phyloP scores from a whole-genome alignment of 2,329 filamentous ascomycete genomes.

The Canariomyces notabilis region DNA sequence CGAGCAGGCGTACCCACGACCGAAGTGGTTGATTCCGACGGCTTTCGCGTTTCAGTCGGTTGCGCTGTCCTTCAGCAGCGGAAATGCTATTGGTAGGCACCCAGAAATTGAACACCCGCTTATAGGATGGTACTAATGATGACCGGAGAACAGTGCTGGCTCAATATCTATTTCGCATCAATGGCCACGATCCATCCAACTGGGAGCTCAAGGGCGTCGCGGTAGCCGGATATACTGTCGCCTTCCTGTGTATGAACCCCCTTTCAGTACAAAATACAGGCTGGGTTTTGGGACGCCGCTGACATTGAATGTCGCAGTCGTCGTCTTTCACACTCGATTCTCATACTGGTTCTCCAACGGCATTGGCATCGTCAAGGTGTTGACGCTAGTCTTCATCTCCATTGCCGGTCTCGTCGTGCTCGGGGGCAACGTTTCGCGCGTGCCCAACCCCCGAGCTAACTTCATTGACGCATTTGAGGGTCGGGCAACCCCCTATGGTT shows the following conservation, averaged over 20 bases:
- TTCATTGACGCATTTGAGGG: constrained; percentile 52
- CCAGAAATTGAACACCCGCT: accelerated
- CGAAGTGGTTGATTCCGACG: constrained; percentile 59
- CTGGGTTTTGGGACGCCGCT: not conserved
- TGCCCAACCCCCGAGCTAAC: constrained; percentile 48
- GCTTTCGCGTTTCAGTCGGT: constrained; percentile 61
- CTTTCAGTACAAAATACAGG: not conserved
- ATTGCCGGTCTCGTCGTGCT: constrained; percentile 56
- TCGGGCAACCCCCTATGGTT: constrained; percentile 37
- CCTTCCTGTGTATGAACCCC: constrained; percentile 45
- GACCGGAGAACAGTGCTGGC: constrained; percentile 44
- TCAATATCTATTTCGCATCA: constrained; percentile 57
- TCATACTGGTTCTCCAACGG: constrained; percentile 49
- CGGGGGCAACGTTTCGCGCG: constrained; percentile 45
- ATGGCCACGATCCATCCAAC: constrained; percentile 42
- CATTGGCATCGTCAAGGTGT: constrained; percentile 52
- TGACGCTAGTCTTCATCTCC: constrained; percentile 53
- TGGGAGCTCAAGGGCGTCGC: constrained; percentile 66
- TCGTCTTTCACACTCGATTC: constrained; percentile 46
- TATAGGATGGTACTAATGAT: not conserved
- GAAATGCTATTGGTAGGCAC: constrained; percentile 52
- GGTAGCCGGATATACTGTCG: constrained; percentile 57
- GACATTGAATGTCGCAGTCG: constrained; percentile 21
- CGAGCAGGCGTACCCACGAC: constrained; percentile 62
- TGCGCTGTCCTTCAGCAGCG: constrained; percentile 59